Evolutionary conservation across 2,329 filamentous ascomycete genomes (phyloP).

Genomic region (Curvularia eragrostidis): DNA sequence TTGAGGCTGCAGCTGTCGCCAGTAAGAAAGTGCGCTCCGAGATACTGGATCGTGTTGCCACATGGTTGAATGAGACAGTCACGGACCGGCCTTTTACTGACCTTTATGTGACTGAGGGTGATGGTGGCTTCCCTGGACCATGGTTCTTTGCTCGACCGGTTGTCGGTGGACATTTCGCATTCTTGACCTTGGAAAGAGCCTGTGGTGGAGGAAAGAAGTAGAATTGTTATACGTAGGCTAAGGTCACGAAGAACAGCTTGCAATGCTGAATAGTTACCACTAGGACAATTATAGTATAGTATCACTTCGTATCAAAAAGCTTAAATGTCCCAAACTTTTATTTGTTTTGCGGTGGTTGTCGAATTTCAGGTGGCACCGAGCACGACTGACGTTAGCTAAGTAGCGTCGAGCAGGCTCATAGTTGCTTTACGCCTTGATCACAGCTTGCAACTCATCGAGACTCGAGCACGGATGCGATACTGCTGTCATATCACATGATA

Average conservation of each 20-base stretch:
- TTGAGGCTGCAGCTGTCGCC: slow-evolving; percentile 83
- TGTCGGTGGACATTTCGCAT: slow-evolving; percentile 84
- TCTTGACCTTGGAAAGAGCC: slow-evolving; percentile 79
- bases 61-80: slow-evolving; percentile 83
- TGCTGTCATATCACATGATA: not conserved
- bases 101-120: slow-evolving; percentile 79
- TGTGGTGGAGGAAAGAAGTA: slow-evolving; percentile 62
- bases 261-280: not conserved
- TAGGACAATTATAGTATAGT: not conserved
- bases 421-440: not conserved
- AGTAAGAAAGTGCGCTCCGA: slow-evolving; percentile 70
- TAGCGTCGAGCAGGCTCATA: not conserved
- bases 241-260: too few species aligned
- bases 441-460: not conserved
- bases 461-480: not conserved
- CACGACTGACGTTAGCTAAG: not conserved
- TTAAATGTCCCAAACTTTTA: too few species aligned
- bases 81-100: slow-evolving; percentile 81
- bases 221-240: not conserved
- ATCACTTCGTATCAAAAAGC: not conserved
- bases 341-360: not conserved
- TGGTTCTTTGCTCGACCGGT: slow-evolving; percentile 84
- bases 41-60: slow-evolving; percentile 75
- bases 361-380: not conserved
- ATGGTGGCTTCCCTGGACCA: slow-evolving; percentile 75